These are phyloP conservation scores for Lipomyces sp. DNA, from an alignment of 805 yeast species.

Conservation along the genomic window DNA sequence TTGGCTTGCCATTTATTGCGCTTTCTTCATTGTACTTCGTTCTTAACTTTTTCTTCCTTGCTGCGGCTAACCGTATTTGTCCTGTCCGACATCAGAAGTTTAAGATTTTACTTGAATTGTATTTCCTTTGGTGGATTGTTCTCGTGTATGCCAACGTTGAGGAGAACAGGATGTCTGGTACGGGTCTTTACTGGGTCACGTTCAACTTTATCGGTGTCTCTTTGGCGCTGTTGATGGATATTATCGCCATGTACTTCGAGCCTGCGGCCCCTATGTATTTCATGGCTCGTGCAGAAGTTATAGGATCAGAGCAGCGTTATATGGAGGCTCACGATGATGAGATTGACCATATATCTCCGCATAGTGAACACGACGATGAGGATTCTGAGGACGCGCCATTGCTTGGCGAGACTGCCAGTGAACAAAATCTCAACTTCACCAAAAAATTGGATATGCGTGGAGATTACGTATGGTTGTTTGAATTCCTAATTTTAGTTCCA, in stretches of 20 bases:
- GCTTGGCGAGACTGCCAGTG: slow-evolving; percentile 57
- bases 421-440: slow-evolving; percentile 51
- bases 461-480: slow-evolving; percentile 81
- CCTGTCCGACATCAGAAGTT: slow-evolving; percentile 67
- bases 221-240: slow-evolving; percentile 33
- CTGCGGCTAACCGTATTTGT: slow-evolving; percentile 49
- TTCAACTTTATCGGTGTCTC: slow-evolving; percentile 41
- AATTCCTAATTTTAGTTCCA: slow-evolving; percentile 72
- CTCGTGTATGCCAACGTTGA: slow-evolving; percentile 58
- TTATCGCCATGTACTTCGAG: slow-evolving; percentile 35
- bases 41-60: slow-evolving; percentile 61
- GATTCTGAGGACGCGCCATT: slow-evolving; percentile 36
- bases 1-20: slow-evolving; percentile 56
- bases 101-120: slow-evolving; percentile 58
- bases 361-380: slow-evolving; percentile 26
- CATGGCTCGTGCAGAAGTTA: slow-evolving; percentile 36
- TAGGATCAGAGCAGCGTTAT: slow-evolving; percentile 30
- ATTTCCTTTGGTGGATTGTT: slow-evolving; percentile 61
- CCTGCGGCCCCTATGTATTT: slow-evolving; percentile 38
- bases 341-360: slow-evolving; percentile 32
- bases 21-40: slow-evolving; percentile 55
- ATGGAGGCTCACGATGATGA: slow-evolving; percentile 26
- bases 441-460: slow-evolving; percentile 47
- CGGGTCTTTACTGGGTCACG: slow-evolving; percentile 52
- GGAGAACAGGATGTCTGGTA: slow-evolving; percentile 55